Base-by-base conservation (phyloP, 306 rosid genomes). In the Corylus avellana region DNA sequence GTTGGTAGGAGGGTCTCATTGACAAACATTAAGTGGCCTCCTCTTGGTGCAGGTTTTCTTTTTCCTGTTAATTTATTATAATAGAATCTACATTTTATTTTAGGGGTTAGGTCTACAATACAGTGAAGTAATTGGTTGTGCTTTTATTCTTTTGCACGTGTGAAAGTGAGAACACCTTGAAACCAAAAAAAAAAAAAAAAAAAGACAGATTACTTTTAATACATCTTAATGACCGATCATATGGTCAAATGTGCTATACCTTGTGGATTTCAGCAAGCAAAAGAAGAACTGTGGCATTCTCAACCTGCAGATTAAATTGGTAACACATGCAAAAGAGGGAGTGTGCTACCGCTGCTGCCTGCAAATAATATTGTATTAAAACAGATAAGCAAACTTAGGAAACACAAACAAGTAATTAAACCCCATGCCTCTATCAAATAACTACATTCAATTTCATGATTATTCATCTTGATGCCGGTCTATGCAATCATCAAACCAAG, bases 211-310 rank as follows among this genome's bases (percentile, higher is more conserved):
- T n/a, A 66, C 35, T 32, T 69, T 35, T 4, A 35, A 16, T n/a
- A 75, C 39, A 37, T 80, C 75, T 14, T 57, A 82, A 67, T 76
- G 63, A 18, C 50, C 37, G 71, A 54, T 74, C 77, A 61, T 70
- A 61, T 67, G 35, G 71, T 16, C 44, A 70, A 61, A 22, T 56
- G 70, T 73, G 79, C 59, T 48, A 18, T 84, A 95, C 98, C 98
- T 95, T 95, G 83, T 95, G 97, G 82, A 95, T 91, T 84, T 94
- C 98, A 76, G 98, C 97, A 74, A 92, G 97, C 88, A 94, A 87
- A 74, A 94, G 97, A 84, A 92, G 98, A 85, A 91, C 93, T 29
- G 93, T 90, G 32, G 98, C 98, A 80, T 90, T 94, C 87, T 91
- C 92, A 63, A 94, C 97, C 87, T 94, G 98, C 81, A 91, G 92